Base-by-base conservation (phyloP, 1,139 yeast genomes). In the Lodderomyces parapsilosis region DNA sequence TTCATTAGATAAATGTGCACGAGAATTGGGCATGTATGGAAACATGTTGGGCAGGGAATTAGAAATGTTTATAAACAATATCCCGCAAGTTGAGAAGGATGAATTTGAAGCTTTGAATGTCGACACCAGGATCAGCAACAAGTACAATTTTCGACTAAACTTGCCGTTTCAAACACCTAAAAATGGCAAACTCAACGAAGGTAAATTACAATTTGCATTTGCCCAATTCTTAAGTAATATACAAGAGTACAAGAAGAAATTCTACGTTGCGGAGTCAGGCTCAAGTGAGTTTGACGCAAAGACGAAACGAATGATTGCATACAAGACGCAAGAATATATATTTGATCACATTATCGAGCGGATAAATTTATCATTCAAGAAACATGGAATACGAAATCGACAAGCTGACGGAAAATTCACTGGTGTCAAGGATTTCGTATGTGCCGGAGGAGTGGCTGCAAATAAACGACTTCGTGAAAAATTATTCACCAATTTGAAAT, bases 381-480 rank as follows among this genome's bases (percentile, higher is more conserved):
- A 68, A 42, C 72, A 77, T 47, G 69, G 68, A 0, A 40, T 49
- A 1, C 39, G 40, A 30, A 44, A n/a, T n/a, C n/a, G 48, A 5
- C 40, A 39, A 4, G 65, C 63, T 3, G 63, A 65, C 25, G 67
- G 69, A 1, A 67, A 69, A 45, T 63, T 81, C 20, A 48, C 49
- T 1, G 71, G 68, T 2, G 78, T 81, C 5, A 59, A 64, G 19
- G 80, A 81, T 49, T 76, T 91, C 52, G 86, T 93, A 1, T 81
- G 91, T 46, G 86, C 98, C 0, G 99, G 99, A 6, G 99, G 99
- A 5, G 98, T 93, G 1, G 96, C 94, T 0, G 83, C 96, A 1
- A 93, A 90, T 56, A 48, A 58, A 40, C 62, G 71, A 17, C 68
- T 93, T 15, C 67, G 97, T 40, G 46, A 58, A 6, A 73, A 76